Evolutionary conservation across 2,329 filamentous ascomycete species (phyloP).

Genomic region (Neonectria ditissima): DNA sequence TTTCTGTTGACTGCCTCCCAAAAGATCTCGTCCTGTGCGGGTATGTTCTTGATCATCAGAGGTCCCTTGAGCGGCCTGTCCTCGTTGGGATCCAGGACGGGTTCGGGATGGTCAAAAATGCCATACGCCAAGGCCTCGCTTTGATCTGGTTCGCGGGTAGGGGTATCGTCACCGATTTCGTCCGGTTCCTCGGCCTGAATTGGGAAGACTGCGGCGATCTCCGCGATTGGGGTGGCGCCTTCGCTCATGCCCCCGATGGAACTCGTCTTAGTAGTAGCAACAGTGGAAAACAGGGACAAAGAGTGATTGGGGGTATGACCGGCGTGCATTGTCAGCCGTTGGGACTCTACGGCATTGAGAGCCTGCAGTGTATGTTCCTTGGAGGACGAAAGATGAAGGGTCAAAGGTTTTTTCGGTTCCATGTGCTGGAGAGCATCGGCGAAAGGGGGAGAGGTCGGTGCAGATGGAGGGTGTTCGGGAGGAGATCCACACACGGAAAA

Average conservation of each 20-base stretch:
- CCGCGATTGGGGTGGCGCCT: slow-evolving; percentile 46
- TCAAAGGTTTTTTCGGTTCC: slow-evolving; percentile 29
- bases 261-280: slow-evolving; percentile 53
- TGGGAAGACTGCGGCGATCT: slow-evolving; percentile 27
- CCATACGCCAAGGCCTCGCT: slow-evolving; percentile 27
- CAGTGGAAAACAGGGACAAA: slow-evolving; percentile 62
- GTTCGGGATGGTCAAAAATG: slow-evolving; percentile 39
- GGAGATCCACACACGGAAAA: slow-evolving; percentile 56
- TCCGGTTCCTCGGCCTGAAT: slow-evolving; percentile 18
- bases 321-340: slow-evolving; percentile 70
- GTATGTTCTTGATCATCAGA: slow-evolving; percentile 66
- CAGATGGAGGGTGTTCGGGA: slow-evolving; percentile 46
- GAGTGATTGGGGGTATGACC: slow-evolving; percentile 73
- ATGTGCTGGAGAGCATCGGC: slow-evolving; percentile 24
- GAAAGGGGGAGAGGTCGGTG: slow-evolving; percentile 45
- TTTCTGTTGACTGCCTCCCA: slow-evolving; percentile 63
- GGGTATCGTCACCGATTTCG: slow-evolving; percentile 7
- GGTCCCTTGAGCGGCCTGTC: slow-evolving; percentile 64
- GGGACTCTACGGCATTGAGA: slow-evolving; percentile 61
- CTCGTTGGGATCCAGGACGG: slow-evolving; percentile 53
- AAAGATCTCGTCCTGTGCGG: slow-evolving; percentile 67
- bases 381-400: slow-evolving; percentile 46
- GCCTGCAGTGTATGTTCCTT: slow-evolving; percentile 59
- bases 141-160: slow-evolving; percentile 14
- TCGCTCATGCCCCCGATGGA: slow-evolving; percentile 45